Conservation (phyloP, 306 rosid genomes). For the Cicer judaicum region DNA sequence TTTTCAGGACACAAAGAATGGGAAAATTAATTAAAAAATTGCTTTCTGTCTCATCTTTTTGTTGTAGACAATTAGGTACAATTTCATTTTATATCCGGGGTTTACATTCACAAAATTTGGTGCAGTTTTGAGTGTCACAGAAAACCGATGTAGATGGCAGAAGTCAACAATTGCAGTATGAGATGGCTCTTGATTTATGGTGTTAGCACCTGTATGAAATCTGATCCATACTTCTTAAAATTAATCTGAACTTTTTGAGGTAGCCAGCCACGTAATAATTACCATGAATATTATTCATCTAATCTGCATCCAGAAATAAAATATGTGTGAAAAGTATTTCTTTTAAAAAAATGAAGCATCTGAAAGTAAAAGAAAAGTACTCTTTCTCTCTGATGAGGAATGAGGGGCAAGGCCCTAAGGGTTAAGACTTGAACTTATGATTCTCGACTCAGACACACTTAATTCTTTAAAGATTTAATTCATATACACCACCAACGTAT, state of each 20-base stretch:
- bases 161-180: conserved; percentile 39
- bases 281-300: conserved; percentile 36
- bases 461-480: too few relatives aligned
- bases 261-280: conserved; percentile 23
- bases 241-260: conserved; percentile 32
- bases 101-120: conserved; percentile 44
- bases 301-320: conserved; percentile 51
- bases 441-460: too few relatives aligned
- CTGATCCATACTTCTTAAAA: conserved; percentile 32
- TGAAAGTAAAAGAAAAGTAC: conserved; percentile 26
- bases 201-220: conserved; percentile 31
- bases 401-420: not conserved
- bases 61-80: conserved; percentile 39
- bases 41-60: conserved; percentile 32
- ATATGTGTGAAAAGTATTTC: not conserved
- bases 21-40: conserved; percentile 36
- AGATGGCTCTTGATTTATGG: conserved; percentile 30
- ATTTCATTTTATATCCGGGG: conserved; percentile 27
- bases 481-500: too few relatives aligned
- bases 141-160: conserved; percentile 23
- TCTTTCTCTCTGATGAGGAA: not conserved
- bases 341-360: conserved; percentile 29
- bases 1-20: conserved; percentile 47
- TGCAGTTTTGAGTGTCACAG: conserved; percentile 38
- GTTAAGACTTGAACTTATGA: conserved; percentile 21